Percentiles rank a stretch among this genome's conserved stretches.
Conservation (phyloP, 441 rosid genomes). For the Manihot esculenta region DNA sequence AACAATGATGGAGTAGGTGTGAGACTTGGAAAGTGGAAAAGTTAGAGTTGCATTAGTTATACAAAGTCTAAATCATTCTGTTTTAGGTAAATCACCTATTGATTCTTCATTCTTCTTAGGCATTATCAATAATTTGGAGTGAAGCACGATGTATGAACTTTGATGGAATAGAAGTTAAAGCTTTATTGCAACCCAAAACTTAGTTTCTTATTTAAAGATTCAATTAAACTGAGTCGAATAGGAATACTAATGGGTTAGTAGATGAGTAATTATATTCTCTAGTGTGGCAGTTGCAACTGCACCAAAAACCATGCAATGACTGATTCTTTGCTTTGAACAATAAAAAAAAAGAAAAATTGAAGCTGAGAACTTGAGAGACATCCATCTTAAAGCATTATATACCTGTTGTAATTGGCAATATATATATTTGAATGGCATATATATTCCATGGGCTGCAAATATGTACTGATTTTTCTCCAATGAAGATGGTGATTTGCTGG, state of each 20-base stretch:
- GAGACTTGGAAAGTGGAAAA: constrained; percentile 27
- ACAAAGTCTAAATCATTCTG: constrained; percentile 9
- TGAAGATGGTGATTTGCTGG: background rate
- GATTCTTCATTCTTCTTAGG: too few species aligned
- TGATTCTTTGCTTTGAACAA: background rate
- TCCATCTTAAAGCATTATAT: too few species aligned
- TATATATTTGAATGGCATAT: too few species aligned
- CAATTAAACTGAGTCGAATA: too few species aligned
- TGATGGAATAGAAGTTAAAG: too few species aligned
- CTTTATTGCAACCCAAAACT: too few species aligned
- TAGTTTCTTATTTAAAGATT: too few species aligned
- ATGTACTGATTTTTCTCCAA: background rate
- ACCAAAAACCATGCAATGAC: background rate
- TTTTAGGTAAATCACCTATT: constrained; percentile 15
- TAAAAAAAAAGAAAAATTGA: too few species aligned
- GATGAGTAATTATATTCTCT: background rate
- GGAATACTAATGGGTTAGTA: too few species aligned
- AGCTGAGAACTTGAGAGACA: too few species aligned
- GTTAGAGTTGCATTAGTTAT: constrained; percentile 30
- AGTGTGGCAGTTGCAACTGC: constrained; percentile 21
- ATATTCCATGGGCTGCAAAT: background rate
- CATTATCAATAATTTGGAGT: background rate
- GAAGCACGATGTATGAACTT: background rate
- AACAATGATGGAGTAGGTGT: constrained; percentile 39
- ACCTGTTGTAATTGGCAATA: too few species aligned